Evolutionary conservation across 768 basidiomycete species (phyloP).

Genomic region (Suillus brevipes): DNA sequence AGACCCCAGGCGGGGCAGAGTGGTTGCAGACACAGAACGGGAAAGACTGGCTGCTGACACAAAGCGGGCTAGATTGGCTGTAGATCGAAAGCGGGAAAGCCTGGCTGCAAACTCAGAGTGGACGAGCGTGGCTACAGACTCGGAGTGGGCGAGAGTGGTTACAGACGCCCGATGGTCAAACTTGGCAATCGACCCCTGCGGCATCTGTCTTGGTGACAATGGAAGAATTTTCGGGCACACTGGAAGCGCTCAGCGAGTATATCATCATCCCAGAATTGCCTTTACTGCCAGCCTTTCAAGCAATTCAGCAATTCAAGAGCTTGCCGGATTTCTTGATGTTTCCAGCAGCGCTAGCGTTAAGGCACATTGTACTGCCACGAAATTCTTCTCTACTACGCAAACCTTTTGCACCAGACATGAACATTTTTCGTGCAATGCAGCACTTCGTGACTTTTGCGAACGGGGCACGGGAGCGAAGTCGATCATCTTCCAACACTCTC

Average conservation of each 20-base stretch:
- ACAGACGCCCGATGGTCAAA: not conserved
- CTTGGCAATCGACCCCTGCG: not conserved
- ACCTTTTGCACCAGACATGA: not conserved
- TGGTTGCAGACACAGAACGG: not conserved
- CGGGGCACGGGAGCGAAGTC: not conserved
- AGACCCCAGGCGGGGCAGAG: not conserved
- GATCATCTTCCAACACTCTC: not conserved
- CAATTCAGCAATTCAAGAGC: not conserved
- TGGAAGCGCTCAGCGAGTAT: not conserved
- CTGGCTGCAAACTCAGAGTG: not conserved
- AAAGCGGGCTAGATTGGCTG: not conserved
- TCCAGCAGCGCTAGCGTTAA: not conserved
- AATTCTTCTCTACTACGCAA: not conserved
- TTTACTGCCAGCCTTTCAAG: not conserved
- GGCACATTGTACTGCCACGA: too few relatives aligned
- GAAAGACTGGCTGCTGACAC: not conserved
- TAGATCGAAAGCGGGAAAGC: rapidly evolving
- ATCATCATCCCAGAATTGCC: not conserved
- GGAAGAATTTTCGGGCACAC: not conserved
- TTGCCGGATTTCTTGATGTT: not conserved
- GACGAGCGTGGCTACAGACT: not conserved
- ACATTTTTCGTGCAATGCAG: not conserved
- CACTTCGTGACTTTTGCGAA: not conserved
- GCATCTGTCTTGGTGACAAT: not conserved
- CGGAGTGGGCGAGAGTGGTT: not conserved